A percentile compares a stretch with the other conserved stretches of the same genome.
Conservation (phyloP, 495 filamentous ascomycete species). For the Letharia lupina region DNA sequence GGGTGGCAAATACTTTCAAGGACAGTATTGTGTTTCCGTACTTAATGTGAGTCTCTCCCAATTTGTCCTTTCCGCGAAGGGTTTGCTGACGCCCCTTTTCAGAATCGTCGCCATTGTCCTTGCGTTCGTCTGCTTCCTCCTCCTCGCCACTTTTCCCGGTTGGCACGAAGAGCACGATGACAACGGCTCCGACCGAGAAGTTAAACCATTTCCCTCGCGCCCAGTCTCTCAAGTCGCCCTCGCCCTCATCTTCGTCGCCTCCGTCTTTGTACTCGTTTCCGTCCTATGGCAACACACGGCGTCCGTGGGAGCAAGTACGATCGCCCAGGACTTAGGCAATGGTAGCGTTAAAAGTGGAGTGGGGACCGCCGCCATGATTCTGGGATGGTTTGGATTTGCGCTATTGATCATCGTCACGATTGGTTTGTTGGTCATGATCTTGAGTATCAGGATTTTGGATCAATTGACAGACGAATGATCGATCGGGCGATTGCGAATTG, state of each 20-base stretch:
- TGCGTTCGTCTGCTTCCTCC: conserved; percentile 60
- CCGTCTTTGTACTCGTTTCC: conserved; percentile 62
- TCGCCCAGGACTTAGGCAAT: conserved; percentile 92
- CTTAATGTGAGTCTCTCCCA: conserved; percentile 37
- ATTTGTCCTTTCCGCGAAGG: background rate
- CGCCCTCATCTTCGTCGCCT: conserved; percentile 58
- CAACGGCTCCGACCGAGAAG: conserved; percentile 47
- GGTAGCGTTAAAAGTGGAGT: conserved; percentile 83
- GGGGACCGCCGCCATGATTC: conserved; percentile 84
- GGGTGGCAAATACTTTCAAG: conserved; percentile 66
- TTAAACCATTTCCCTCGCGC: conserved; percentile 61
- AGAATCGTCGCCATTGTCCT: conserved; percentile 65
- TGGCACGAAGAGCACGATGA: conserved; percentile 59
- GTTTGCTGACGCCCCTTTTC: background rate
- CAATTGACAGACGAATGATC: conserved; percentile 42
- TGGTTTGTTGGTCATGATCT: conserved; percentile 88
- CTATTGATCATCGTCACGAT: conserved; percentile 89
- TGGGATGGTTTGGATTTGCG: conserved; percentile 95
- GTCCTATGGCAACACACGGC: conserved; percentile 80
- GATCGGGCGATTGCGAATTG: background rate
- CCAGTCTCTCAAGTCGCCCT: conserved; percentile 59
- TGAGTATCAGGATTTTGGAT: conserved; percentile 69
- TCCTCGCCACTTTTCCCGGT: conserved; percentile 63
- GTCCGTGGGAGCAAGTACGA: conserved; percentile 83
- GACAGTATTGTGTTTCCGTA: conserved; percentile 64